Evolutionary conservation across 139 green algal genomes (phyloP).

Genomic region (Ettlia oleoabundans): DNA sequence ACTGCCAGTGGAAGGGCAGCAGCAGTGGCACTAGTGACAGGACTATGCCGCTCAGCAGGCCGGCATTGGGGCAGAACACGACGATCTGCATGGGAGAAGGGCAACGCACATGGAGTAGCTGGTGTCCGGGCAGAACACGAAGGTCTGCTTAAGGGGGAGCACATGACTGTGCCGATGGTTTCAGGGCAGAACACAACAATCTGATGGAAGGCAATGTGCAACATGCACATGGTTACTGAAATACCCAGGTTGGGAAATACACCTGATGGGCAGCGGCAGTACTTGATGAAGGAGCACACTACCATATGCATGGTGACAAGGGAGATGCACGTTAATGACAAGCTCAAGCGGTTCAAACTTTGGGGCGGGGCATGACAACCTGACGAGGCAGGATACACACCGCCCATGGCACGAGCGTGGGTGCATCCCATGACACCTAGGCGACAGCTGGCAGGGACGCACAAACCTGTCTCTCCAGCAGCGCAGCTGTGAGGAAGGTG

Average conservation of each 20-base stretch:
- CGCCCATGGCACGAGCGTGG: too few relatives aligned
- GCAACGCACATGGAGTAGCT: too few relatives aligned
- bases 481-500: conserved; percentile 68
- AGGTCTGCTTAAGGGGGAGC: not conserved
- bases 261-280: not conserved
- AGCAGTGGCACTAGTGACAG: conserved; percentile 86
- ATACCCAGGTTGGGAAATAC: not conserved
- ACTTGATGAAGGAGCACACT: not conserved
- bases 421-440: too few relatives aligned
- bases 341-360: not conserved
- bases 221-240: not conserved
- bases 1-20: conserved; percentile 88
- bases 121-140: not conserved
- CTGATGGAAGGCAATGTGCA: not conserved
- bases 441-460: too few relatives aligned
- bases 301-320: not conserved
- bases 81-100: conserved; percentile 68
- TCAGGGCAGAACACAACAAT: conserved; percentile 78
- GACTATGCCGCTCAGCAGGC: conserved; percentile 71
- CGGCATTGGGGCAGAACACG: conserved; percentile 88
- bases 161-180: conserved; percentile 49
- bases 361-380: not conserved
- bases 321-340: not conserved
- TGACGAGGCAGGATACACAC: too few relatives aligned
- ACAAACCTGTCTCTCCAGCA: conserved; percentile 78